Base-by-base conservation (phyloP, 129 eudicot species). In the Arctium minus region DNA sequence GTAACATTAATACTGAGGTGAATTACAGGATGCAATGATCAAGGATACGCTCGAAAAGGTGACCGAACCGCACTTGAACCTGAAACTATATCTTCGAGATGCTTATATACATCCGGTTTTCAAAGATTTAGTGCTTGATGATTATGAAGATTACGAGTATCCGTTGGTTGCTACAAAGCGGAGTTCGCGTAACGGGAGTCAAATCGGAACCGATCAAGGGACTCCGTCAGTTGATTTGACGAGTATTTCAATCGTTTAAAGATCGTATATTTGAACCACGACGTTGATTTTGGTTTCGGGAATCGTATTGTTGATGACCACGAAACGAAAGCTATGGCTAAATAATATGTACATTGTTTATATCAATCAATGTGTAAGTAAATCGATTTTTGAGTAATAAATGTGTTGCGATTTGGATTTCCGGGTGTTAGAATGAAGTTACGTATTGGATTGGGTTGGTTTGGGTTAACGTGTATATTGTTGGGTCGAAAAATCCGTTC, bases 1-100 rank as follows among this genome's bases (percentile, higher is more conserved):
- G 83, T 84, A 95, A 92, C 68, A 84, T 84, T 46, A 46, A 46
- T 67, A 82, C 74, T 75, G 81, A 91, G 5, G 38, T 88, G 76
- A 44, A 72, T 86, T 38, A 70, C 91, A 95, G 99, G 99, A 95
- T n/a, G 97, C 99, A 2, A 88, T 92, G 97, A 85, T 95, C 75
- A 95, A 90, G 89, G 99, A 95, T 85, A 95, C 99, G 32, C 76
- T 95, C 31, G 99, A 95, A 84, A 82, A 80, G 82, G 97, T 93
- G 13, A 93, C 97, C 0, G 99, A 95, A 82, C 99, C 99, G 12
- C 89, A 84, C 60, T 70, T 95, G 2, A 82, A 95, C 85, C 39
- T 95, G 79, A 90, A 89, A 89, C 88, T 79, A 0, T 95, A 95
- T 77, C 87, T 95, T 8, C 85, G 87, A 80, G 92, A 95, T 79